A percentile compares a stretch with the other conserved stretches of the same genome.
Conservation (phyloP, 2,329 filamentous ascomycete genomes). For the Epichloe festucae region DNA sequence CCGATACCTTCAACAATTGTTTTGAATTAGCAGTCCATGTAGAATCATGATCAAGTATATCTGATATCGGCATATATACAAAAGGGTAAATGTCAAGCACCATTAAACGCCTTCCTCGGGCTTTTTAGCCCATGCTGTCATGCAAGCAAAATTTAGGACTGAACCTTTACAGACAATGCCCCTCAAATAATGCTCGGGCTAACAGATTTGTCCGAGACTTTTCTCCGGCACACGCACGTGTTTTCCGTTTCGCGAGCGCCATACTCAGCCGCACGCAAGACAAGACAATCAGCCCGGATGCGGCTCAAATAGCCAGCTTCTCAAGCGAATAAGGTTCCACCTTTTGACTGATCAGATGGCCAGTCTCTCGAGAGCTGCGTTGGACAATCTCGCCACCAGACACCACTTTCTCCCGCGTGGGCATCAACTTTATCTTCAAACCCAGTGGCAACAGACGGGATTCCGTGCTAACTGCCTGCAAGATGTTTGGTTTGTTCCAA, state of each 20-base stretch:
- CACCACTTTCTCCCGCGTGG: constrained; percentile 45
- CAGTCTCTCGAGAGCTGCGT: constrained; percentile 60
- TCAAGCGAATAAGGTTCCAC: constrained; percentile 77
- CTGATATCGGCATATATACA: neutral
- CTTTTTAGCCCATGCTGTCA: neutral
- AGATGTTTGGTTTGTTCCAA: constrained; percentile 30
- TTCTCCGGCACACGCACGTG: neutral
- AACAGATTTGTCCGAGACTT: neutral
- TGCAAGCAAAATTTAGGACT: neutral
- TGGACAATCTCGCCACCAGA: constrained; percentile 56
- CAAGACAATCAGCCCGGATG: neutral
- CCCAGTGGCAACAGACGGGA: constrained; percentile 56
- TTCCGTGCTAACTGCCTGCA: constrained; percentile 29
- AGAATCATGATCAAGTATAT: neutral
- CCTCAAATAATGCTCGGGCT: no score
- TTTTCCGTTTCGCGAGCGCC: neutral
- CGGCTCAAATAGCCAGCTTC: constrained; percentile 50
- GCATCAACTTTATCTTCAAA: constrained; percentile 43
- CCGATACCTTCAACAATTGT: no score
- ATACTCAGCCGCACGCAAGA: neutral
- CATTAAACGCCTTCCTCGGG: neutral
- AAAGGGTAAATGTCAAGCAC: neutral
- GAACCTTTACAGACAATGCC: no score
- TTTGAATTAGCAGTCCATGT: no score
- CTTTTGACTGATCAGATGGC: constrained; percentile 64